Evolutionary conservation across 164 flowering plant genomes (phyloP).

Genomic region (Hamamelis virginiana): DNA sequence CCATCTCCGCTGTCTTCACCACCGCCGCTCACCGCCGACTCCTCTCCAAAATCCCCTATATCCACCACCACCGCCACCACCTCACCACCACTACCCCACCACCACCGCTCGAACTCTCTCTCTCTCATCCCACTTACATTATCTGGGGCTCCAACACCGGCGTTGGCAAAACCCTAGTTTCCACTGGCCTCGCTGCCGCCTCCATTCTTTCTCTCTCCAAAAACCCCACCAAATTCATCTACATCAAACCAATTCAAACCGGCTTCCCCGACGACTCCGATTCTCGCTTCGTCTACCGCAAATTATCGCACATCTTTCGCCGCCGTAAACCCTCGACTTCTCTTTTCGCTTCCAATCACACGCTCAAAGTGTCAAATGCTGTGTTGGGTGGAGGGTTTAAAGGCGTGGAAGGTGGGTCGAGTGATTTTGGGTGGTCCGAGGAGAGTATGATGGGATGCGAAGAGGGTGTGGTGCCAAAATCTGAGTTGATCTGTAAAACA

Average conservation of each 20-base stretch:
- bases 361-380: constrained; percentile 42
- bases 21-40: constrained; percentile 16
- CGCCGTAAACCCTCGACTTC: constrained; percentile 25
- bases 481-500: constrained; percentile 69
- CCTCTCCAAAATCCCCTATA: not conserved
- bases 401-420: constrained; percentile 29
- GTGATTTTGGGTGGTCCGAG: constrained; percentile 45
- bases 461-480: constrained; percentile 15
- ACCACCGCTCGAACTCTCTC: constrained; percentile 30
- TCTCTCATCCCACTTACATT: constrained; percentile 77
- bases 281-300: constrained; percentile 63
- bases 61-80: constrained; percentile 13
- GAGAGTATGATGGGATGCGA: constrained; percentile 39
- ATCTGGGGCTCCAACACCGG: constrained; percentile 90
- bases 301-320: constrained; percentile 44
- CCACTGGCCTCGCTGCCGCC: constrained; percentile 78
- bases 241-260: constrained; percentile 90
- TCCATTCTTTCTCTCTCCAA: constrained; percentile 38
- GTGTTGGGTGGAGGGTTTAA: constrained; percentile 11
- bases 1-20: not conserved
- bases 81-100: constrained; percentile 9
- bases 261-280: constrained; percentile 96
- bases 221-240: constrained; percentile 42
- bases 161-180: constrained; percentile 91
- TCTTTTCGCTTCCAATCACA: constrained; percentile 57